Percentiles rank a stretch among this genome's conserved stretches.
Evolutionary conservation across 148 eudicot species (phyloP).

Genomic region (Diospyros lotus): DNA sequence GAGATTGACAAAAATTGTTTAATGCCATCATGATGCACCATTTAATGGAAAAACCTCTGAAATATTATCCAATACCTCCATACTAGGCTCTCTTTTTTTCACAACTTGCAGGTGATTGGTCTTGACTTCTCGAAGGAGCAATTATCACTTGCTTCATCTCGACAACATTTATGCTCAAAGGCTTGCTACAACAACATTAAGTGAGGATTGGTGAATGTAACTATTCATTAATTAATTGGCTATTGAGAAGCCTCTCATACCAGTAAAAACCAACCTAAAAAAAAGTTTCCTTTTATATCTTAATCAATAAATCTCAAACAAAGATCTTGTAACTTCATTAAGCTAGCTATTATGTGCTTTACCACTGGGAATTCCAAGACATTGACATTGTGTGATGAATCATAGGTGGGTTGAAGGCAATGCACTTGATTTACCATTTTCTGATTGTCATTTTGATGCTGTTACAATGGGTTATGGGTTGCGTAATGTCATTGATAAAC

Average conservation of each 20-base stretch:
- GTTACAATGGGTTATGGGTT: slow-evolving; percentile 89
- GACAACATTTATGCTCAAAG: slow-evolving; percentile 44
- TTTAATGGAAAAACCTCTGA: neutral
- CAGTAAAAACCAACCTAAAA: no score
- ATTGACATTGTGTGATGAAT: slow-evolving; percentile 7
- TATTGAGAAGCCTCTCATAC: neutral
- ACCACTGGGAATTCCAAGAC: neutral
- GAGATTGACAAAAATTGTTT: neutral
- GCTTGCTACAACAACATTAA: slow-evolving; percentile 64
- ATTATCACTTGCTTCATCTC: slow-evolving; percentile 64
- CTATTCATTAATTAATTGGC: slow-evolving; percentile 7
- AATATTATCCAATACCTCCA: neutral
- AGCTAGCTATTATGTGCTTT: neutral
- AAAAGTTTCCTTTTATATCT: no score
- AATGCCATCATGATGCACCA: neutral
- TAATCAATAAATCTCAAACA: neutral
- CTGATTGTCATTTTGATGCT: slow-evolving; percentile 66
- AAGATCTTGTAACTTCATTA: neutral
- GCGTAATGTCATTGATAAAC: slow-evolving; percentile 65
- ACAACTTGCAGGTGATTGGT: slow-evolving; percentile 60
- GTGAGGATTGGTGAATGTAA: slow-evolving; percentile 63
- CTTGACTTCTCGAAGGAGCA: slow-evolving; percentile 78
- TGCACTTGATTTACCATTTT: slow-evolving; percentile 77
- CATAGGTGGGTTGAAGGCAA: slow-evolving; percentile 85
- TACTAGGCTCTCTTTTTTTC: slow-evolving; percentile 1